Evolutionary conservation across 2,329 filamentous ascomycete genomes (phyloP), one percentile per base, ranked within the genome.

Genomic region (Seiridium cupressi): DNA sequence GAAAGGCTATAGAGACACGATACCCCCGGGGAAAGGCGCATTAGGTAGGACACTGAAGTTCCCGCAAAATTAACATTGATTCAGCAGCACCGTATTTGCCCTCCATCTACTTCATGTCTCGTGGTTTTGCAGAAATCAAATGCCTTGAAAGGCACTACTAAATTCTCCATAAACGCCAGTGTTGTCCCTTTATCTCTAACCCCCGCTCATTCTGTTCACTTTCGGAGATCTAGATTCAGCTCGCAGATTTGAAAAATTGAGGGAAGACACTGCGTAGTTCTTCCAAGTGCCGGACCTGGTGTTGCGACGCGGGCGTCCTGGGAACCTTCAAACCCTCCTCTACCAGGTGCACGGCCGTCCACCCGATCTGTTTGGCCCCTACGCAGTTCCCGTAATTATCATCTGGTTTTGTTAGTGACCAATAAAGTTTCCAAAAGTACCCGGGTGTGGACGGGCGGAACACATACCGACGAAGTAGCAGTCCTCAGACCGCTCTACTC

Each of bases 391-490:
- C 75, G 60, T 86, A 87, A 0, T 93, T 97, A 72, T 99, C 95
- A 72, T 99, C 95, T 92, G 51, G 53, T 48, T 46, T 40, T 32
- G 31, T 47, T n/a, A 26, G 18, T n/a, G 18, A 26, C 18, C 18
- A 26, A 26, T 2, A 26, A 26, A 26, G 18, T 26, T 2, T 1
- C 18, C 18, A 26, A 56, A 31, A 32, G 18, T 31, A 46, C 34
- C 9, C 9, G 40, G 32, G 10, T 11, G 32, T 8, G 11, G 7
- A 32, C 18, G 44, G 8, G 3, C 6, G 6, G 13, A 38, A n/a
- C 31, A 80, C 90, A 70, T 79, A 95, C 92, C 93, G 66, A 99
- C 92, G 74, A 97, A 99, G 72, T 90, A 99, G 75, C 94, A 98
- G 61, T 92, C 84, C 48, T 89, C 83, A 9, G 80, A 78, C 42